phyloP scores from a whole-genome alignment of 2,329 filamentous ascomycete species.

The Lasiodiplodia gonubiensis region DNA sequence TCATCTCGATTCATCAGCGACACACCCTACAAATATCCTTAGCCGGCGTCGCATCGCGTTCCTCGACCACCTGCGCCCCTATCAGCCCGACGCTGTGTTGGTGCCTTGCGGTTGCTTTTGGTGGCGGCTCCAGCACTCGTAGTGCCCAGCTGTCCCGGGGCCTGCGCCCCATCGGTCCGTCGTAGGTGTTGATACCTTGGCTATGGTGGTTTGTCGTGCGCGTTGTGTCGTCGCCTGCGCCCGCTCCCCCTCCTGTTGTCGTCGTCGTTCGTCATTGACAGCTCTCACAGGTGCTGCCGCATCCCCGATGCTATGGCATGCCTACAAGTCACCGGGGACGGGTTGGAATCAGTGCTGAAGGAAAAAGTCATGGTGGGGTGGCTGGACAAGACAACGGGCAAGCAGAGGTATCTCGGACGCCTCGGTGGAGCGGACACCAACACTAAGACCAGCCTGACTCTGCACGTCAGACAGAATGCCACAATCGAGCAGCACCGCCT shows the following conservation, averaged over 20 bases:
- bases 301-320: too few relatives aligned
- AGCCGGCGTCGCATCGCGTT: background rate
- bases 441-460: background rate
- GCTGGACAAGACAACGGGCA: background rate
- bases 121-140: background rate
- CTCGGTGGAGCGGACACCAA: background rate
- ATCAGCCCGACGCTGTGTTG: slow-evolving; percentile 4
- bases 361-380: background rate
- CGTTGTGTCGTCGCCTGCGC: background rate
- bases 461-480: too few relatives aligned
- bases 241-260: background rate
- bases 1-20: background rate
- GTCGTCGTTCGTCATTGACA: background rate
- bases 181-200: background rate
- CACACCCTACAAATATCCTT: background rate
- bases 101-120: background rate
- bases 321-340: background rate
- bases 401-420: background rate
- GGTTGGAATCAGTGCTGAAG: background rate
- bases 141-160: background rate
- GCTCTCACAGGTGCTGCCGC: too few relatives aligned
- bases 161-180: background rate
- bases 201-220: background rate
- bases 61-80: background rate
- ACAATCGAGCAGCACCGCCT: background rate